Base-by-base conservation (phyloP, 495 filamentous ascomycete species). In the Aspergillus steynii region DNA sequence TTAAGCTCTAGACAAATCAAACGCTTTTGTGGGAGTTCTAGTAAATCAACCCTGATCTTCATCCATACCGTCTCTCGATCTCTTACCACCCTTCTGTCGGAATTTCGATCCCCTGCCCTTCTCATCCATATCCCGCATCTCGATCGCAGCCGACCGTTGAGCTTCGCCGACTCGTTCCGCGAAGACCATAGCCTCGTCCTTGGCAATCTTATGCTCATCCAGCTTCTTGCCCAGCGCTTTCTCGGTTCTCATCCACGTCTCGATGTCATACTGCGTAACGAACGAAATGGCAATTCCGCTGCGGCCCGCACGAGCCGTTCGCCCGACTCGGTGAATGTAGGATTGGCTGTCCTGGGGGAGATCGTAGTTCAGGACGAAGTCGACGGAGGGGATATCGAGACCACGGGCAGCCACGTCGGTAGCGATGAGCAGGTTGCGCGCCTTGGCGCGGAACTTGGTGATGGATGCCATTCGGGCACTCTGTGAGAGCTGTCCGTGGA, bases 351-450 rank as follows among this genome's bases (percentile, higher is more conserved):
- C 91, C 14, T 80, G 79, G 0, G 91, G 90, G 7, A 96, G 76
- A 68, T 97, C 94, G 61, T 86, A 90, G 72, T 97, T 97, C 55
- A 99, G 65, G 3, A 99, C 92, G 0, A 92, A 74, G 61, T 97
- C 93, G 3, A 99, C 95, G 50, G 85, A 86, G 26, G 94, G 93
- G 60, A 98, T 96, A 84, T 99, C 95, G 7, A 99, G 82, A 79
- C 95, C 95, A 67, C 95, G 85, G 8, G 95, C 92, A 4, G 96
- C 95, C 29, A 98, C 93, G 69, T 98, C 95, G 0, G 94, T 98
- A 1, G 93, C 93, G n/a, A 97, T 89, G 14, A 98, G 84, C 59
- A 99, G 93, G 59, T 93, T 84, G 9, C 93, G 81, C 53, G 77
- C 83, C 12, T 88, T 83, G 1, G 86, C 83, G 10, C 87, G 85